These are phyloP conservation scores for Yamadazyma sp. DNA, from an alignment of 805 yeast genomes.

Conservation along the genomic window DNA sequence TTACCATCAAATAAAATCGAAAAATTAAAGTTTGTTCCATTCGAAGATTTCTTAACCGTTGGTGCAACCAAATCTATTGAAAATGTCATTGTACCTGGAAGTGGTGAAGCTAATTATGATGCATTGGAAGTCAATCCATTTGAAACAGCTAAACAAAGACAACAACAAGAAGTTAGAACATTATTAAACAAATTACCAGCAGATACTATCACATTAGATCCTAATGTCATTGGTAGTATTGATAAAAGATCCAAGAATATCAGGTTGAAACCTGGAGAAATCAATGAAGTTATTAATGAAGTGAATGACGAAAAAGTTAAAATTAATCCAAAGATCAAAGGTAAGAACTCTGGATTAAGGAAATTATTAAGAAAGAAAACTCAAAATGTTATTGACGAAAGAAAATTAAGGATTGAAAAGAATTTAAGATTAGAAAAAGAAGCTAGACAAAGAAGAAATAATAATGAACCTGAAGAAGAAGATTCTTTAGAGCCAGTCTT, in stretches of 20 bases:
- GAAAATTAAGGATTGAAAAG: conserved; percentile 72
- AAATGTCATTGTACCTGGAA: conserved; percentile 90
- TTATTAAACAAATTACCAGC: conserved; percentile 86
- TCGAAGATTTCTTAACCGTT: conserved; percentile 91
- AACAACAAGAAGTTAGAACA: conserved; percentile 83
- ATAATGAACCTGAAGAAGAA: conserved; percentile 48
- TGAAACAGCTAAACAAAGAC: conserved; percentile 89
- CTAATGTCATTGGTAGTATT: conserved; percentile 79
- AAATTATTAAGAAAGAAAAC: conserved; percentile 78
- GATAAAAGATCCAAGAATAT: conserved; percentile 63
- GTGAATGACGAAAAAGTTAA: conserved; percentile 42
- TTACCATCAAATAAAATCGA: conserved; percentile 74
- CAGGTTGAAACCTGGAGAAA: conserved; percentile 62
- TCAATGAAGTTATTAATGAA: conserved; percentile 38
- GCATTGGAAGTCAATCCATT: conserved; percentile 91
- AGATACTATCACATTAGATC: conserved; percentile 90
- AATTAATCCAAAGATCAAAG: conserved; percentile 66
- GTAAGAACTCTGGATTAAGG: conserved; percentile 82
- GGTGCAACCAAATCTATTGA: conserved; percentile 79
- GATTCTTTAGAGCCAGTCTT: conserved; percentile 51
- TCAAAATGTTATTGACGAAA: conserved; percentile 80
- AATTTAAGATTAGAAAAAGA: conserved; percentile 74
- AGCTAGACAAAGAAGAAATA: conserved; percentile 46
- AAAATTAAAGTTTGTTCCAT: conserved; percentile 77
- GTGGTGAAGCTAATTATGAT: conserved; percentile 98